Percentiles rank a stretch among this genome's conserved stretches.
Evolutionary conservation across 148 eudicot species (phyloP).

Genomic region (Talinum fruticosum): DNA sequence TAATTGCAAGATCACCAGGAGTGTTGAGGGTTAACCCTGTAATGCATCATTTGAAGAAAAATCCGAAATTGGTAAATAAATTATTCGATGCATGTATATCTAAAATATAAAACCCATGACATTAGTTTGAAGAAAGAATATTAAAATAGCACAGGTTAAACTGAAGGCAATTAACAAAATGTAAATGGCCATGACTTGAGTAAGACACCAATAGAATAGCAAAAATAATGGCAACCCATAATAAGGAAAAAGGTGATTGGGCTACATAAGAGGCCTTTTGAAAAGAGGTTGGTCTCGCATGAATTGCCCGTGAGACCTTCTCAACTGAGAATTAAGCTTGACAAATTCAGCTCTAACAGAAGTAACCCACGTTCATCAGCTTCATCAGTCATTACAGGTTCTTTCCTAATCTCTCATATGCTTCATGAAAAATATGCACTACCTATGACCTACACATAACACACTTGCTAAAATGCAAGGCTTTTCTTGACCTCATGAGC

Average conservation of each 20-base stretch:
- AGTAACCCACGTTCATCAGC: neutral
- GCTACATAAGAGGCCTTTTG: neutral
- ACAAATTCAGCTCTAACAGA: neutral
- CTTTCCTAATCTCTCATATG: too few species aligned
- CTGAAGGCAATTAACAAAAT: neutral
- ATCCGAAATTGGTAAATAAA: too few species aligned
- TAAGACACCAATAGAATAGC: too few species aligned
- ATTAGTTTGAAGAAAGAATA: too few species aligned
- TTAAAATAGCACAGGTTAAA: too few species aligned
- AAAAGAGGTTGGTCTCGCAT: neutral
- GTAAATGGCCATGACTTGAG: neutral
- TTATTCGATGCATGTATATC: neutral
- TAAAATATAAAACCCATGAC: neutral
- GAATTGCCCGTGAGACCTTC: neutral
- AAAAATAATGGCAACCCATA: neutral
- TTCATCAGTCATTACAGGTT: too few species aligned
- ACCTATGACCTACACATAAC: too few species aligned
- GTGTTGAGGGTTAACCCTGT: constrained; percentile 84
- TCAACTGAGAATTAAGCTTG: neutral
- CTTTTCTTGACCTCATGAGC: constrained; percentile 7
- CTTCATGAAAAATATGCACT: too few species aligned
- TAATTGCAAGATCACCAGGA: constrained; percentile 91
- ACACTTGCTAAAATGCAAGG: constrained; percentile 38
- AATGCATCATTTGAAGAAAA: neutral
- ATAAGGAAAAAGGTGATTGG: neutral